Evolutionary conservation across 768 basidiomycete genomes (phyloP).

Genomic region (Mycena maculata): DNA sequence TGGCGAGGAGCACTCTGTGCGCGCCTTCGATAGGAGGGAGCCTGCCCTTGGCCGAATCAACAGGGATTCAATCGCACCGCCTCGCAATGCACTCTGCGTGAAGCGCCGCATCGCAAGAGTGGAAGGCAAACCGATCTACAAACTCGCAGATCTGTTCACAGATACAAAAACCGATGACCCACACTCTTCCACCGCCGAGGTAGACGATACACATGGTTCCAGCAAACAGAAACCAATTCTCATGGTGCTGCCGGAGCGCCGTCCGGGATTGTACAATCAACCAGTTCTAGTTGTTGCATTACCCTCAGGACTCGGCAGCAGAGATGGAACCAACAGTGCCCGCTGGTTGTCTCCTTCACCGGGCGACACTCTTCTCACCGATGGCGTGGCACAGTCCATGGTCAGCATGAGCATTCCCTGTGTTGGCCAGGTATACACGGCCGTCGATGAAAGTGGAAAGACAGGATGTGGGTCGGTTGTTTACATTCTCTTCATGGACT

Average conservation of each 20-base stretch:
- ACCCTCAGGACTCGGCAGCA: neutral
- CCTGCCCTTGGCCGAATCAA: neutral
- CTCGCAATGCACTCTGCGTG: neutral
- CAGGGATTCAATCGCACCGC: neutral
- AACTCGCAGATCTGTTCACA: neutral
- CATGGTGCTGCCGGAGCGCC: slow-evolving; percentile 17
- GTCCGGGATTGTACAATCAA: slow-evolving; percentile 5
- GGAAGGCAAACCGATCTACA: slow-evolving; percentile 5
- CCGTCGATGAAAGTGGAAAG: slow-evolving; percentile 14
- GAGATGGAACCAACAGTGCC: neutral
- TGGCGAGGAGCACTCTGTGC: neutral
- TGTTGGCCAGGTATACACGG: slow-evolving; percentile 3
- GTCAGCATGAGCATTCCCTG: too few species aligned
- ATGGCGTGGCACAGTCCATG: neutral
- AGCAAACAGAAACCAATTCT: neutral
- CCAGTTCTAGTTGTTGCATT: neutral
- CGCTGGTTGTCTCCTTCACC: neutral
- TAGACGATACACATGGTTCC: neutral
- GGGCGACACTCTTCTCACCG: neutral
- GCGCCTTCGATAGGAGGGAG: neutral
- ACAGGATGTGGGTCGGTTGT: slow-evolving; percentile 14
- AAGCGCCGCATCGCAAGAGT: slow-evolving; percentile 12
- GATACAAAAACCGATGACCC: neutral
- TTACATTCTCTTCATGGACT: neutral
- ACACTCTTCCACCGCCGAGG: neutral